phyloP scores from a whole-genome alignment of 345 rosid genomes.

The Eucalyptus melliodora region DNA sequence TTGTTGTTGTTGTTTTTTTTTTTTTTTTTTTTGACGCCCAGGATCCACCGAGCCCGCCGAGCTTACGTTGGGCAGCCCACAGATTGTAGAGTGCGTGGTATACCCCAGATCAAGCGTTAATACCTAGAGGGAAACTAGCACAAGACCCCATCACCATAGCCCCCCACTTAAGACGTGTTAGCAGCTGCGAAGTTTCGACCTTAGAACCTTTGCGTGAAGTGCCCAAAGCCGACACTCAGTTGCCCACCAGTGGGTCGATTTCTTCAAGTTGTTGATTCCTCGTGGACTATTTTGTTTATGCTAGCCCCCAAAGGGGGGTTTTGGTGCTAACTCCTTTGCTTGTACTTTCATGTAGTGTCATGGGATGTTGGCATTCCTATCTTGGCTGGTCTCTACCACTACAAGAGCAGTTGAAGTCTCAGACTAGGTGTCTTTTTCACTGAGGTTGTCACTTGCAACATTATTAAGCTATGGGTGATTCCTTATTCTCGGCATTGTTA shows the following conservation, averaged over 20 bases:
- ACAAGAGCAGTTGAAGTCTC: rapidly evolving
- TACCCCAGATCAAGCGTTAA: rapidly evolving
- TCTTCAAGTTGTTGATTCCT: neutral
- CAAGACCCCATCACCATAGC: too few relatives aligned
- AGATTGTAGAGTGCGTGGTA: rapidly evolving
- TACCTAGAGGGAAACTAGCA: too few relatives aligned
- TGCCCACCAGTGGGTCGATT: too few relatives aligned
- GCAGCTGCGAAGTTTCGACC: rapidly evolving
- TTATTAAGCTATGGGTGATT: neutral
- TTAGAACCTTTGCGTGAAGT: too few relatives aligned
- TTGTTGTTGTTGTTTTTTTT: too few relatives aligned
- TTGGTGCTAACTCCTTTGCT: neutral
- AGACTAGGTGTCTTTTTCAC: neutral
- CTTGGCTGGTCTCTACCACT: neutral
- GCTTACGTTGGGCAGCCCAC: rapidly evolving
- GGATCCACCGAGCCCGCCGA: too few relatives aligned
- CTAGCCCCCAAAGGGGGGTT: neutral
- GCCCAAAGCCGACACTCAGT: too few relatives aligned
- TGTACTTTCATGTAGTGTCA: neutral
- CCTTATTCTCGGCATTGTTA: neutral
- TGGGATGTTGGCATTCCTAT: neutral
- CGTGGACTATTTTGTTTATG: neutral
- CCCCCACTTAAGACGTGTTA: too few relatives aligned
- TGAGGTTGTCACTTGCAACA: neutral
- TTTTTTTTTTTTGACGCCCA: too few relatives aligned